Base-by-base conservation (phyloP, 768 basidiomycete species). In the Phallus indusiatus region DNA sequence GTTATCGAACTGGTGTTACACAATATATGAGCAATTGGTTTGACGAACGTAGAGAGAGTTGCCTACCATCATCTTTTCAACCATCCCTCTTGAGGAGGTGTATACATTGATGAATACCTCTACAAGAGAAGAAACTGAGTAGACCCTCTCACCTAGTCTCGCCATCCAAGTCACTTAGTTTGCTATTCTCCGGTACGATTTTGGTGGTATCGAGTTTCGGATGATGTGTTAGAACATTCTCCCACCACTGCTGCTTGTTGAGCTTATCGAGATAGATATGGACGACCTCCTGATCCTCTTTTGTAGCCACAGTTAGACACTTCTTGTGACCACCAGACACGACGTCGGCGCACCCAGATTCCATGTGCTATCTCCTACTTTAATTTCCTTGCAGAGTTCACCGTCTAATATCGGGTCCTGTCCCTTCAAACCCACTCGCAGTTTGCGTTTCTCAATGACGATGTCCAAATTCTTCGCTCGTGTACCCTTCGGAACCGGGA, bases 11-110 rank as follows among this genome's bases (percentile, higher is more conserved):
- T 88, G 63, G 2, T 56, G 65, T 34, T 47, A 62, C 65, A 61
- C 37, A 37, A 47, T 20, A 36, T 9, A 50, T 52, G 12, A 47
- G 48, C 12, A 22, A 37, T 49, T 22, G 20, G 21, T 50, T 59
- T 35, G 9, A n/a, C 24, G 21, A 47, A 51, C 10, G 10, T 36
- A 7, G 22, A 50, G 17, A 11, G 46, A 14, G n/a, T 21, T 22
- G 71, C 87, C 65, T 74, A 95, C 95, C 95, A 99, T 98, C 96
- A 99, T 99, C 78, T 99, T 99, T 73, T 99, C 96, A 3, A 99
- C 96, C 90, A 99, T 89, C 1, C 90, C 93, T 64, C 96, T 90
- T 50, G 20, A 53, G 47, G 24, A 53, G 28, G 28, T 28, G 28
- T 28, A 28, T 7, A 28, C 28, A 28, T 50, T 9, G 8, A 12